Percentiles rank a stretch among this genome's conserved stretches.
Conservation (phyloP, 495 filamentous ascomycete species). For the Lasiosphaeris hirsuta region DNA sequence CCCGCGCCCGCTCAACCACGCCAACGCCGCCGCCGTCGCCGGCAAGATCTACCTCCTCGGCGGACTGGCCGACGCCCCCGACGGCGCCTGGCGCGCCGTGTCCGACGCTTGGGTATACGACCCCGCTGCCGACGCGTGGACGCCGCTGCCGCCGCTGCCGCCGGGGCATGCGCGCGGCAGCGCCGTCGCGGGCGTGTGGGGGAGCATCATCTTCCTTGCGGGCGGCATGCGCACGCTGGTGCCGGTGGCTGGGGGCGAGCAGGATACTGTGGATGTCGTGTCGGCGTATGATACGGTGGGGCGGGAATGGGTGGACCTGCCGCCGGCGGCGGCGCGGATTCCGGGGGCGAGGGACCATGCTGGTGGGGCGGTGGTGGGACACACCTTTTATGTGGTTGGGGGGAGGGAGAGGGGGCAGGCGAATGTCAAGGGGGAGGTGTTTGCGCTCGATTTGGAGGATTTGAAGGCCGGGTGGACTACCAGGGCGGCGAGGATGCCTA, state of each 20-base stretch:
- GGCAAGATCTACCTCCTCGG: constrained; percentile 66
- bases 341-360: constrained; percentile 38
- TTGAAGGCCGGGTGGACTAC: constrained; percentile 17
- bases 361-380: constrained; percentile 29
- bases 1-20: constrained; percentile 57
- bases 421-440: constrained; percentile 28
- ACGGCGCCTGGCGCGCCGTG: constrained; percentile 61
- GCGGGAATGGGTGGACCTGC: constrained; percentile 23
- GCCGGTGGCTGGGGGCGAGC: neutral
- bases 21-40: constrained; percentile 44
- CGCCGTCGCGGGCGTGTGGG: constrained; percentile 23
- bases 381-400: constrained; percentile 37
- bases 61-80: constrained; percentile 85
- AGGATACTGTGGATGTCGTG: constrained; percentile 24
- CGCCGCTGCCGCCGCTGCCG: constrained; percentile 20
- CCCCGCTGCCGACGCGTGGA: constrained; percentile 31
- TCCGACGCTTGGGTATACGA: constrained; percentile 56
- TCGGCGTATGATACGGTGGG: constrained; percentile 31
- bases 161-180: constrained; percentile 19
- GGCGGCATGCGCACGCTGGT: constrained; percentile 24
- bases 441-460: constrained; percentile 26
- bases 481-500: constrained; percentile 23
- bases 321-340: constrained; percentile 12
- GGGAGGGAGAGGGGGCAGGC: constrained; percentile 28
- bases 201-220: constrained; percentile 21